Evolutionary conservation across 352 stramenopile species (phyloP).

Genomic region (Pythium biforme): DNA sequence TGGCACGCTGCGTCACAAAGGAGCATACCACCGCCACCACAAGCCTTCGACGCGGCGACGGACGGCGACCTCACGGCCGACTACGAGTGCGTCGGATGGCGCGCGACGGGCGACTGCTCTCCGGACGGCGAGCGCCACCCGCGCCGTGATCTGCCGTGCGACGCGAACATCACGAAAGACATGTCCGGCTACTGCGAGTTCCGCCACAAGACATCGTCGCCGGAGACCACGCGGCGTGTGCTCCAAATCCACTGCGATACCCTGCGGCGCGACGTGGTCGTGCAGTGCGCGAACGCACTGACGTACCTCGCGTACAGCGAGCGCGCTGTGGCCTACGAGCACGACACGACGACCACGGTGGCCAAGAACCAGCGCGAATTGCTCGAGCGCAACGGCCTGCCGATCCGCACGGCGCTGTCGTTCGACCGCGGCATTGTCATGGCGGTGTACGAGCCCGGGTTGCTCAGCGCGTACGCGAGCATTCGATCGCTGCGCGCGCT

Average conservation of each 20-base stretch:
- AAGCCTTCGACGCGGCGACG: not conserved
- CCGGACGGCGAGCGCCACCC: slow-evolving; percentile 34
- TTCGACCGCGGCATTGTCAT: slow-evolving; percentile 47
- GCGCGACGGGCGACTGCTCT: slow-evolving; percentile 36
- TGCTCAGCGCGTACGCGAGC: slow-evolving; percentile 56
- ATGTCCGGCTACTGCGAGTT: slow-evolving; percentile 27
- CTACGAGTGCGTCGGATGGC: slow-evolving; percentile 51
- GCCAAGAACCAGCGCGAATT: slow-evolving; percentile 12
- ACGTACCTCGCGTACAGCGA: slow-evolving; percentile 25
- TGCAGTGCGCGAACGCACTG: slow-evolving; percentile 35
- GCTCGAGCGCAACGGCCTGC: not conserved
- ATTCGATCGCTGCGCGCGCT: slow-evolving; percentile 47
- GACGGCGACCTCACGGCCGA: slow-evolving; percentile 34
- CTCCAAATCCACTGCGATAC: slow-evolving; percentile 66
- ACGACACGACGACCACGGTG: slow-evolving; percentile 39
- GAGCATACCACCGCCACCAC: not conserved
- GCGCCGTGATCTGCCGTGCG: slow-evolving; percentile 34
- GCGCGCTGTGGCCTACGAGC: slow-evolving; percentile 31
- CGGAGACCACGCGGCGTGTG: slow-evolving; percentile 42
- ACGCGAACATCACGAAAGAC: slow-evolving; percentile 24
- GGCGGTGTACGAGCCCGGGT: slow-evolving; percentile 31
- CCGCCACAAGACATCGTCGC: slow-evolving; percentile 24
- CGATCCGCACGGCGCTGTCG: slow-evolving; percentile 1
- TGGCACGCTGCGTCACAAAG: too few species aligned
- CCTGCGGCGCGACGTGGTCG: slow-evolving; percentile 31